phyloP scores from a whole-genome alignment of 306 rosid genomes.

The barrel medic (Medicago truncatula) region MtrunA17r5.0-ANR NC_053048.1:37240001-37240500 shows the following conservation, averaged over 20 bases:
- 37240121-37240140: constrained; percentile 21
- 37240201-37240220: constrained; percentile 14
- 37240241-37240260: constrained; percentile 18
- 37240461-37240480: constrained; percentile 78
- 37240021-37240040: background rate
- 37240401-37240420: constrained; percentile 51
- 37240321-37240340: constrained; percentile 96
- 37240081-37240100: constrained; percentile 29
- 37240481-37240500: constrained; percentile 73
- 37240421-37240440: constrained; percentile 51
- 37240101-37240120: background rate
- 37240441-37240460: constrained; percentile 66
- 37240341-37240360: constrained; percentile 99
- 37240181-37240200: background rate
- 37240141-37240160: background rate
- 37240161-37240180: background rate
- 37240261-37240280: constrained; percentile 78
- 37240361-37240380: constrained; percentile 88
- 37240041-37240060: constrained; percentile 7
- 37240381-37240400: constrained; percentile 58
- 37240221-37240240: constrained; percentile 23
- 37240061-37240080: constrained; percentile 36
- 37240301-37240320: constrained; percentile 87
- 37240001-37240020: background rate
- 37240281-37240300: constrained; percentile 61